Evolutionary conservation across 768 basidiomycete genomes (phyloP), one percentile per base, ranked within the genome.

Genomic region (Galerina marginata): DNA sequence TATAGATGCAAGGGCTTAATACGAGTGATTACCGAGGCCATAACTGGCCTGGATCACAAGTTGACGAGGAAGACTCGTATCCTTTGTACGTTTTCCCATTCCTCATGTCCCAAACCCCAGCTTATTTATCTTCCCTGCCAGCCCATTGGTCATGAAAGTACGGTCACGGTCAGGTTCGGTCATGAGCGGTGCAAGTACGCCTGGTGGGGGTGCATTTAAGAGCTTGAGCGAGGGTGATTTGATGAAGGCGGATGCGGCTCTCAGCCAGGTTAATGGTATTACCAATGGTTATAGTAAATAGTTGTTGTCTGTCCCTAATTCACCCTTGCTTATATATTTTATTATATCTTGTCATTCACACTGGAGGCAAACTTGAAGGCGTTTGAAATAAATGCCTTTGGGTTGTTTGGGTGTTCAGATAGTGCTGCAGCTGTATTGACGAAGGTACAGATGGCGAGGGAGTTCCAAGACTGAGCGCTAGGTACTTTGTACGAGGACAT

Each of bases 61-160:
- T 91, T 11, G 94, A 95, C 29, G 95, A 98, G 55, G 95, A 97
- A 39, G 95, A 96, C 64, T 85, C 86, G 36, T 96, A 93, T 79
- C 93, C 92, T 1, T 93, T 93, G 92, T 93, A 68, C 51, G 91
- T 85, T 65, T 65, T 40, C 57, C 47, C n/a, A 10, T 54, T 33
- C 53, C 25, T 43, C 54, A 10, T 55, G 9, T 10, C 54, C 10
- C 44, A 58, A 51, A 52, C n/a, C 29, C 43, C 15, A 20, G 29
- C 25, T 15, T n/a, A 46, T 39, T 33, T 66, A 58, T 58, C 39
- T 42, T 65, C 57, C 50, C 40, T 58, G 37, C n/a, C 66, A 93
- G 92, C 88, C 93, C 92, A 0, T 78, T 95, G 59, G 91, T 93
- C 23, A 91, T 93, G 87, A 95, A 95, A 75, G 89, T 94, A 20